Evolutionary conservation across 2,329 filamentous ascomycete genomes (phyloP), one percentile per base, ranked within the genome.

Genomic region (Colletotrichum sp.): DNA sequence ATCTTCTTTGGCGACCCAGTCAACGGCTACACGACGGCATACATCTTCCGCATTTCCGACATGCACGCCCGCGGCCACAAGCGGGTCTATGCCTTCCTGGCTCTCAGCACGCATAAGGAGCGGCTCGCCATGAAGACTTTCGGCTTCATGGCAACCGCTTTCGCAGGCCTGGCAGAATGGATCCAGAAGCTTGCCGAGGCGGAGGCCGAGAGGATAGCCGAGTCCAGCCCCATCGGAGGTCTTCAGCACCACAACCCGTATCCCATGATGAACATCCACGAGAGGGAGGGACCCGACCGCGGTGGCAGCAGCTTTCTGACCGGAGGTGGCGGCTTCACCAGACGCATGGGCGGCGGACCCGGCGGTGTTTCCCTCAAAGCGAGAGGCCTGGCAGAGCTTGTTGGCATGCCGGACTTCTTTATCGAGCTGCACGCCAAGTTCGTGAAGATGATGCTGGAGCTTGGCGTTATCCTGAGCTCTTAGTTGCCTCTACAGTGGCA

Each of bases 41-140:
- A 93, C 82, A 92, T 94, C 78, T 94, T 94, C 80, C 92, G 92
- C 30, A 92, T 94, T 57, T 90, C 92, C 8, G 92, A 94, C 80
- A 87, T 93, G 44, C 92, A 93, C 78, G 92, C 92, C 16, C 90
- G 92, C 15, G 92, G 92, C 6, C 91, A 93, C 79, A 92, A 93
- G 83, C 89, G 92, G n/a, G 90, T 94, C 15, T 94, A 94, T 80
- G 92, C 92, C 13, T 91, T 94, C 76, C 83, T 94, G 75, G 92
- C 92, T 3, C 88, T 94, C 63, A 92, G 89, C 82, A 93, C 92
- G 13, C 91, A 94, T 82, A 90, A 90, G 68, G 92, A 94, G 83
- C 88, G 91, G 16, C 84, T 91, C 16, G 91, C 91, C 60, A 93
- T 94, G 90, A 92, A 93, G 82, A 89, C 91, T 0, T 94, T 94